phyloP scores from a whole-genome alignment of 169 alveolate species.

The Perkinsus marinus region DNA sequence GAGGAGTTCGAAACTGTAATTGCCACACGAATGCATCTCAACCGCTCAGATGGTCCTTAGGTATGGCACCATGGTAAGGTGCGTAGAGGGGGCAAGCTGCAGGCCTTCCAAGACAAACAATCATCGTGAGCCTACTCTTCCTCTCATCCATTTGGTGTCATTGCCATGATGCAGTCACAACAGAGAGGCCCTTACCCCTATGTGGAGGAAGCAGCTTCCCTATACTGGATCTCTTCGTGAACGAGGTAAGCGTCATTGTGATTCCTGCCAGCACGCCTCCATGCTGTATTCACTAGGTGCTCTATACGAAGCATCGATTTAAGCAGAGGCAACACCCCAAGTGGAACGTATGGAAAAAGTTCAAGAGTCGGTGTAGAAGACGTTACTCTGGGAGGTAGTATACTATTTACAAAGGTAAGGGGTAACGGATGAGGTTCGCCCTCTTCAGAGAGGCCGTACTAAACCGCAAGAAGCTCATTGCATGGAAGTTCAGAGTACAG shows the following conservation, averaged over 20 bases:
- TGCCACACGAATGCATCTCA: neutral
- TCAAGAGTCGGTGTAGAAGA: neutral
- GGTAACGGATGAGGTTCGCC: neutral
- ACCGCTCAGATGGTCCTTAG: neutral
- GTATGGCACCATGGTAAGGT: neutral
- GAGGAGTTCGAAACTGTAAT: neutral
- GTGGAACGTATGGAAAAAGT: neutral
- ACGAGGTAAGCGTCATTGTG: neutral
- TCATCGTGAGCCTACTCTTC: neutral
- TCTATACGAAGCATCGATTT: neutral
- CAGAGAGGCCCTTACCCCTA: neutral
- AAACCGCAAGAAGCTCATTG: neutral
- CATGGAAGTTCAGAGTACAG: neutral
- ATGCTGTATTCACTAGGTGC: neutral
- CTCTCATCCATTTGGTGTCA: neutral
- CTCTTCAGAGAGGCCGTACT: neutral
- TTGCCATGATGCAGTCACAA: neutral
- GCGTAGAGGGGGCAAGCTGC: neutral
- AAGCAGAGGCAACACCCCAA: neutral
- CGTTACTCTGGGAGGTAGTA: neutral
- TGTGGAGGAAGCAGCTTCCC: neutral
- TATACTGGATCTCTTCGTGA: neutral
- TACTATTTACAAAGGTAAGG: neutral
- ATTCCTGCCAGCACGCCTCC: neutral
- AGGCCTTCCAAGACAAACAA: neutral